A percentile compares a stretch with the other conserved stretches of the same genome.
These are phyloP conservation scores for Serendipita sp. DNA, from an alignment of 1,284 basidiomycete genomes.

Conservation along the genomic window DNA sequence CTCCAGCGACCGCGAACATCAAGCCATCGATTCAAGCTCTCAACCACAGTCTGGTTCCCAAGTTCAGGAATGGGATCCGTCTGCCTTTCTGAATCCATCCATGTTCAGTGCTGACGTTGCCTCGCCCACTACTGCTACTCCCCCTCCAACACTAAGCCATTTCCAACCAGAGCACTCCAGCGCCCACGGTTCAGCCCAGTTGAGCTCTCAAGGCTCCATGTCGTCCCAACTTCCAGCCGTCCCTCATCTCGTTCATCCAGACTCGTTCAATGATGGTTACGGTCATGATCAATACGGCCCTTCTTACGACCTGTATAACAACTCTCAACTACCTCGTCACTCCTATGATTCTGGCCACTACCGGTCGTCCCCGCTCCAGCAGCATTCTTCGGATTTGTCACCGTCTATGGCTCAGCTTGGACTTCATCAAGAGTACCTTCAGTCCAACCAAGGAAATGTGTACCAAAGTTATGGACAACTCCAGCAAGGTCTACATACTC, in stretches of 20 bases:
- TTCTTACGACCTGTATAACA: not conserved
- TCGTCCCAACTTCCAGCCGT: not conserved
- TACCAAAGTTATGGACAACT: not conserved
- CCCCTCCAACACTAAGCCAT: not conserved
- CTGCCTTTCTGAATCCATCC: constrained; percentile 3
- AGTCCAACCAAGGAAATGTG: not conserved
- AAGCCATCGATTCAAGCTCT: not conserved
- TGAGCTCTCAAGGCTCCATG: not conserved
- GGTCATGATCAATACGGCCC: not conserved
- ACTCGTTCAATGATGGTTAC: not conserved
- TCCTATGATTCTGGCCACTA: not conserved
- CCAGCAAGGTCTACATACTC: not conserved
- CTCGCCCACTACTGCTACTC: constrained; percentile 1
- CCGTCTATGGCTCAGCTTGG: constrained; percentile 4
- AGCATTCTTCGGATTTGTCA: not conserved
- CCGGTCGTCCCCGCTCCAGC: not conserved
- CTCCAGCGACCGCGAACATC: not conserved
- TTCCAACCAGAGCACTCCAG: not conserved
- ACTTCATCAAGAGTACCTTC: not conserved
- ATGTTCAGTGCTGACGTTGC: not conserved
- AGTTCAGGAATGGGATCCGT: constrained; percentile 2
- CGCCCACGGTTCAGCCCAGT: not conserved
- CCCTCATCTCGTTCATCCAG: not conserved
- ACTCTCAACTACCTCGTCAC: not conserved
- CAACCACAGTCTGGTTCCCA: not conserved